A percentile compares a stretch with the other conserved stretches of the same genome.
These are phyloP conservation scores for Plasmodium adleri DNA, from an alignment of 169 alveolate genomes.

Conservation along the genomic window DNA sequence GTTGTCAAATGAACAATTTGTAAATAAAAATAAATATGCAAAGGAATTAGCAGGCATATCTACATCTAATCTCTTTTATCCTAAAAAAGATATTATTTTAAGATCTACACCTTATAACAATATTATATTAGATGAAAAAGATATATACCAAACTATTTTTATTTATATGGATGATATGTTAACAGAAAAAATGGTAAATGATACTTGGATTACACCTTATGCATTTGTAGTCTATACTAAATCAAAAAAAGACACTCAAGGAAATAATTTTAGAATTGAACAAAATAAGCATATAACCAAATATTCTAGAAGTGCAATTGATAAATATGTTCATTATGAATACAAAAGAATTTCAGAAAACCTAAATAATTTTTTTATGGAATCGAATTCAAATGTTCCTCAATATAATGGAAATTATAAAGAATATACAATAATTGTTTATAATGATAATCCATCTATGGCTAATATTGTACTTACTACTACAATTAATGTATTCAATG, in stretches of 20 bases:
- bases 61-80: conserved; percentile 28
- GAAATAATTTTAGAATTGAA: background rate
- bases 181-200: conserved; percentile 42
- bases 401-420: conserved; percentile 9
- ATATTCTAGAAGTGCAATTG: conserved; percentile 23
- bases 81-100: conserved; percentile 48
- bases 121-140: conserved; percentile 53
- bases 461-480: conserved; percentile 45
- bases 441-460: conserved; percentile 72
- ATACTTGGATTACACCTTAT: conserved; percentile 32
- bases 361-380: background rate
- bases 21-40: conserved; percentile 40
- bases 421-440: conserved; percentile 44
- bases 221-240: conserved; percentile 10
- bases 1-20: conserved; percentile 18
- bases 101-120: conserved; percentile 37
- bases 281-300: conserved; percentile 36
- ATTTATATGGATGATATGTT: conserved; percentile 38
- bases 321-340: conserved; percentile 45
- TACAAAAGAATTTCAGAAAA: conserved; percentile 11
- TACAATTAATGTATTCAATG: conserved; percentile 52
- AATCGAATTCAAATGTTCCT: conserved; percentile 5
- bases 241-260: background rate
- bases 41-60: conserved; percentile 31
- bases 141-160: conserved; percentile 11